phyloP scores from a whole-genome alignment of 306 rosid genomes.

The Prunus mongolica region DNA sequence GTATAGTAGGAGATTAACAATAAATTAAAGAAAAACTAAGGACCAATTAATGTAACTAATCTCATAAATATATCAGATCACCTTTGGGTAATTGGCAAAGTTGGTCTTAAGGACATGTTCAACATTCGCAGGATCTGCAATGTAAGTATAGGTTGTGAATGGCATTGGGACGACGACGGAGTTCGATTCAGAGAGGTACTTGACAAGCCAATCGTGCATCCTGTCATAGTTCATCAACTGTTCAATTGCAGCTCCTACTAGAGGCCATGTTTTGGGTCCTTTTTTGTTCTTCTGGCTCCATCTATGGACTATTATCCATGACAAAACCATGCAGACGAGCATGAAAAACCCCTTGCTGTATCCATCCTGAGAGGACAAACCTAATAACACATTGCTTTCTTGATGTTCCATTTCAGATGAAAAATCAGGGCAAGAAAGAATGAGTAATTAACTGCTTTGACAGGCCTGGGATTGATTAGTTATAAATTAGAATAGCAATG shows the following conservation, averaged over 20 bases:
- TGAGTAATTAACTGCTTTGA: not conserved
- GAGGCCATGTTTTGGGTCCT: constrained; percentile 91
- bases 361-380: constrained; percentile 14
- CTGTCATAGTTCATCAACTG: constrained; percentile 66
- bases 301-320: constrained; percentile 63
- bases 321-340: constrained; percentile 36
- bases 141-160: constrained; percentile 77
- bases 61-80: constrained; percentile 1
- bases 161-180: constrained; percentile 92
- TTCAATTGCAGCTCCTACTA: constrained; percentile 82
- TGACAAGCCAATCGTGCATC: constrained; percentile 89
- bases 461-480: constrained; percentile 18
- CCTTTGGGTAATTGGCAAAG: constrained; percentile 84
- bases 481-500: constrained; percentile 4
- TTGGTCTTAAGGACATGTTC: constrained; percentile 88
- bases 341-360: constrained; percentile 32
- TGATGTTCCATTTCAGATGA: constrained; percentile 25
- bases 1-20: not conserved
- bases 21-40: not conserved
- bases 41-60: not conserved
- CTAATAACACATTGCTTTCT: constrained; percentile 11
- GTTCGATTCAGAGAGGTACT: constrained; percentile 48
- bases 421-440: not conserved
- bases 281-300: constrained; percentile 67
- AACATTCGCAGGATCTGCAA: constrained; percentile 86